phyloP scores from a whole-genome alignment of 371 early-diverging fungal species.

The Actinomortierella wolfii region DNA sequence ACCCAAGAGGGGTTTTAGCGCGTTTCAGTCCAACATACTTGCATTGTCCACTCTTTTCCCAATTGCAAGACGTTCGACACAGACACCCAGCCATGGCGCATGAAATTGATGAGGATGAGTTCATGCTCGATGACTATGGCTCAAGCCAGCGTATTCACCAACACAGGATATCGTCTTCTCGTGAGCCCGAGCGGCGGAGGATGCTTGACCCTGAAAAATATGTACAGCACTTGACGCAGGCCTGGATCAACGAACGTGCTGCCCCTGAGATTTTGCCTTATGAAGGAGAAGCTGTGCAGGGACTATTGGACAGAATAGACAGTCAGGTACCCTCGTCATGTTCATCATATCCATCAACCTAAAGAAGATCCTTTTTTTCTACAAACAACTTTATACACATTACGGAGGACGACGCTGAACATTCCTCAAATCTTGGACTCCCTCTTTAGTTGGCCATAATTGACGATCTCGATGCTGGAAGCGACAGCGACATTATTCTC shows the following conservation, averaged over 20 bases:
- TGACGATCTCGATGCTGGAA: slow-evolving; percentile 35
- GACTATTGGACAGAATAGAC: slow-evolving; percentile 65
- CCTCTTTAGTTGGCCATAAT: slow-evolving; percentile 8
- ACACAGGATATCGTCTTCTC: slow-evolving; percentile 14
- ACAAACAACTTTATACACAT: too few species aligned
- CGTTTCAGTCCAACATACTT: too few species aligned
- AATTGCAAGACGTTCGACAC: too few species aligned
- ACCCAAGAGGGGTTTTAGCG: too few species aligned
- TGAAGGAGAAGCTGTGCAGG: slow-evolving; percentile 56
- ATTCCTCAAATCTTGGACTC: neutral
- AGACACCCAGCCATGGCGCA: too few species aligned
- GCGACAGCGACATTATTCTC: slow-evolving; percentile 47
- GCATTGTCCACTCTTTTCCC: too few species aligned
- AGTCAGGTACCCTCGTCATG: slow-evolving; percentile 54
- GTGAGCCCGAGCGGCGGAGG: slow-evolving; percentile 6
- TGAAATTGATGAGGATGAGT: too few species aligned
- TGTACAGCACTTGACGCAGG: slow-evolving; percentile 59
- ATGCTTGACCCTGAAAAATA: slow-evolving; percentile 46
- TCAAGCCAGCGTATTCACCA: too few species aligned
- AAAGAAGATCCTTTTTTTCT: too few species aligned
- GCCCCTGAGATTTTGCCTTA: slow-evolving; percentile 79
- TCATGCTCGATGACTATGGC: too few species aligned
- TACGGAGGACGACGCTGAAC: too few species aligned
- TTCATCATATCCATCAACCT: neutral
- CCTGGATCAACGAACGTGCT: slow-evolving; percentile 82